Conservation (phyloP, 139 green algal genomes). For the Ettlia oleoabundans region DNA sequence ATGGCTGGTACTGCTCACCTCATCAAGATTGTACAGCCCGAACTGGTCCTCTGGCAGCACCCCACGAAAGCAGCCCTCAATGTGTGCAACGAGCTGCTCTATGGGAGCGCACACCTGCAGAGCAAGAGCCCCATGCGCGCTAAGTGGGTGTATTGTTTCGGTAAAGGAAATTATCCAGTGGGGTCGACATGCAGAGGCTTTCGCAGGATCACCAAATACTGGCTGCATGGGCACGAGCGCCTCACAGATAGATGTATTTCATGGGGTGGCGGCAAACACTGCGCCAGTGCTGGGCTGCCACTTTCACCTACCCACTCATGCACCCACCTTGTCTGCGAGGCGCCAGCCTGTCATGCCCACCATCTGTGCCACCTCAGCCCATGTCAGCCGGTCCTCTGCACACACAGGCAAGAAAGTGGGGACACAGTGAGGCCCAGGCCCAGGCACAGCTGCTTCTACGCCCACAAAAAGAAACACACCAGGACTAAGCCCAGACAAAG, state of each 20-base stretch:
- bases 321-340: constrained; percentile 53
- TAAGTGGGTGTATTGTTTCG: background rate
- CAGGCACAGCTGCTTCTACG: no score
- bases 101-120: constrained; percentile 12
- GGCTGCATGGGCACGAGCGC: no score
- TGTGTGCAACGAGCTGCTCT: background rate
- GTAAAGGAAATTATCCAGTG: background rate
- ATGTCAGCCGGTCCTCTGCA: constrained; percentile 3
- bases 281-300: no score
- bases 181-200: no score
- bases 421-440: no score
- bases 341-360: constrained; percentile 77
- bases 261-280: no score
- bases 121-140: background rate
- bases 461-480: no score
- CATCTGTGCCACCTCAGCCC: background rate
- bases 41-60: constrained; percentile 8
- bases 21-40: background rate
- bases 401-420: no score
- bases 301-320: background rate
- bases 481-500: no score
- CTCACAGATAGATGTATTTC: no score
- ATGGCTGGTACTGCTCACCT: background rate
- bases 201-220: no score
- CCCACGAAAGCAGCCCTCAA: background rate